phyloP scores from a whole-genome alignment of 2,329 filamentous ascomycete genomes.

The Xylariaceae sp. region DNA sequence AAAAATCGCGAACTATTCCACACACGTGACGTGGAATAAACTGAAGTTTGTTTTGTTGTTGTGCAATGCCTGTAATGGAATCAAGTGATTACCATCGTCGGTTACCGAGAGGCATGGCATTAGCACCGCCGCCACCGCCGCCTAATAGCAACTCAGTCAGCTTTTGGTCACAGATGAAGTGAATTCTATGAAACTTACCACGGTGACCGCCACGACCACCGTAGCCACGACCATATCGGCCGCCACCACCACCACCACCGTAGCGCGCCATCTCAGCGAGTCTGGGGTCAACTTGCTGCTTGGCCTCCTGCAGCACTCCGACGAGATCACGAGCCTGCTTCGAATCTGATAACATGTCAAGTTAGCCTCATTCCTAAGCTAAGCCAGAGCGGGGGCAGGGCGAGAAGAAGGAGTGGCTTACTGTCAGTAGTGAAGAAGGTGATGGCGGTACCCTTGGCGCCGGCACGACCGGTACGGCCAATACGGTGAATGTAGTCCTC shows the following conservation, averaged over 20 bases:
- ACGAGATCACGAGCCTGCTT: conserved; percentile 97
- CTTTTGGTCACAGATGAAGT: conserved; percentile 2
- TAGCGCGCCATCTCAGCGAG: conserved; percentile 95
- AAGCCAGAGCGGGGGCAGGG: neutral
- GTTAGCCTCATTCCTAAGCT: conserved; percentile 32
- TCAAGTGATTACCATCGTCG: conserved; percentile 31
- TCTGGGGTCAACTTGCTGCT: conserved; percentile 95
- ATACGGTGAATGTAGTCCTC: conserved; percentile 98
- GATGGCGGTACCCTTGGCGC: conserved; percentile 91
- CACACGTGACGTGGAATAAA: conserved; percentile 15
- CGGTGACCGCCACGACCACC: conserved; percentile 52
- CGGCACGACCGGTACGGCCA: conserved; percentile 92
- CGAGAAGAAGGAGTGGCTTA: conserved; percentile 49
- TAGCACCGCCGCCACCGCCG: conserved; percentile 42
- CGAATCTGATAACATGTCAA: conserved; percentile 53
- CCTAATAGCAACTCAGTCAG: conserved; percentile 29
- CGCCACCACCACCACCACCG: conserved; percentile 74
- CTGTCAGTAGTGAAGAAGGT: conserved; percentile 99
- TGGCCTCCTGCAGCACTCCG: conserved; percentile 86
- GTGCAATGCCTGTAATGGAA: conserved; percentile 3
- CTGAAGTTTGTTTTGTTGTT: neutral
- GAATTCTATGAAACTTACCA: conserved; percentile 23
- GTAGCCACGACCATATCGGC: conserved; percentile 63
- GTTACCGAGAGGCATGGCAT: conserved; percentile 32
- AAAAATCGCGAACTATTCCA: conserved; percentile 17